Evolutionary conservation across 441 rosid species (phyloP).

Genomic region (Pelargonium citronellum): DNA sequence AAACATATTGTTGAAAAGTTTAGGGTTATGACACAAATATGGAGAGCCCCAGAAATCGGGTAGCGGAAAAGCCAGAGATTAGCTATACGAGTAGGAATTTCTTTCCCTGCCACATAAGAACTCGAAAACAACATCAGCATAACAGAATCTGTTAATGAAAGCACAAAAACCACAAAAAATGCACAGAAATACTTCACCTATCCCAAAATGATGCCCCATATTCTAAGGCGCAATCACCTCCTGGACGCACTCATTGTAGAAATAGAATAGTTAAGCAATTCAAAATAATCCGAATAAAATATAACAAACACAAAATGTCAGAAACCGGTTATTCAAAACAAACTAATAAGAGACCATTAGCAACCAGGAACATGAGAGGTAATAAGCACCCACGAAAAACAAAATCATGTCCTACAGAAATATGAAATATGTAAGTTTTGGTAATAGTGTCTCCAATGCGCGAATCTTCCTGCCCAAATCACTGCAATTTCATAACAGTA

Average conservation of each 20-base stretch:
- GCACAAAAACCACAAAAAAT: neutral
- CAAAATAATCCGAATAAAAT: slow-evolving; percentile 9
- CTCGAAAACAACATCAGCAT: slow-evolving; percentile 1
- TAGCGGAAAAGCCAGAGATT: neutral
- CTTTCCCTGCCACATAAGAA: slow-evolving; percentile 4
- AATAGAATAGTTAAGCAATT: slow-evolving; percentile 19
- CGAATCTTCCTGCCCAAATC: slow-evolving; percentile 39
- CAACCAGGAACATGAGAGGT: slow-evolving; percentile 28
- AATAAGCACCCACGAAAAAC: slow-evolving; percentile 29
- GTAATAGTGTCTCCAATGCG: slow-evolving; percentile 27
- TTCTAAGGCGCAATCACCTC: slow-evolving; percentile 12
- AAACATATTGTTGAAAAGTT: no score
- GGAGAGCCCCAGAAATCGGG: no score
- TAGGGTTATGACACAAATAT: no score
- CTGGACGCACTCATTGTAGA: neutral
- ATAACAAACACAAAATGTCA: slow-evolving; percentile 23
- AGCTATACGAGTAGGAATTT: neutral
- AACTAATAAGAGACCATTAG: slow-evolving; percentile 28
- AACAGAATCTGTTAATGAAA: neutral
- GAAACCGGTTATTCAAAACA: slow-evolving; percentile 25
- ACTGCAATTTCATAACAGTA: slow-evolving; percentile 99
- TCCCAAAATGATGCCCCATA: neutral
- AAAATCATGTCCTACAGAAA: slow-evolving; percentile 40
- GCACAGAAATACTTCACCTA: slow-evolving; percentile 1
- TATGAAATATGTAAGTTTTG: slow-evolving; percentile 27